Evolutionary conservation across 257 asterid genomes (phyloP).

Genomic region (Rehmannia glutinosa): DNA sequence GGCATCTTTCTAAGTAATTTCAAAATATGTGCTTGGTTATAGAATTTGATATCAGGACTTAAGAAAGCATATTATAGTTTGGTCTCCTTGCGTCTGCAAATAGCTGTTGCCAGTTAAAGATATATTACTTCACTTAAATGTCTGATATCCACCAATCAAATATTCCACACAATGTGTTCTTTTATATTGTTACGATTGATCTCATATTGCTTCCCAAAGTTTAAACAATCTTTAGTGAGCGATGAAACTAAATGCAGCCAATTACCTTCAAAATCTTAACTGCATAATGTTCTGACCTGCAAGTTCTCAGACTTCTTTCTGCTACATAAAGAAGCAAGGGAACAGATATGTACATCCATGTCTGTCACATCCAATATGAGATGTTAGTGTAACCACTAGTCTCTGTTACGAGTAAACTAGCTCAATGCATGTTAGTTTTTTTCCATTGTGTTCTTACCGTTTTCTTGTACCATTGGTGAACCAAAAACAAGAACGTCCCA

Average conservation of each 20-base stretch:
- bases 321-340: slow-evolving; percentile 70
- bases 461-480: slow-evolving; percentile 59
- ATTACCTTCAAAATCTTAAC: slow-evolving; percentile 75
- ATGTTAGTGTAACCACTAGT: not conserved
- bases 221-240: not conserved
- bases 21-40: too few relatives aligned
- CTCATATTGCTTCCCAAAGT: not conserved
- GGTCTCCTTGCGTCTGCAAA: too few relatives aligned
- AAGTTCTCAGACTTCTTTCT: slow-evolving; percentile 67
- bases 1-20: too few relatives aligned
- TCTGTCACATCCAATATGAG: slow-evolving; percentile 34
- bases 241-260: not conserved
- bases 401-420: not conserved
- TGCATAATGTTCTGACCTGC: slow-evolving; percentile 74
- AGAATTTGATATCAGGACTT: too few relatives aligned
- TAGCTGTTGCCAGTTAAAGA: not conserved
- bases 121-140: not conserved
- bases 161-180: too few relatives aligned
- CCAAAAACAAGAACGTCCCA: slow-evolving; percentile 48
- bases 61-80: too few relatives aligned
- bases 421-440: not conserved
- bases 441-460: slow-evolving; percentile 41
- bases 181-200: not conserved
- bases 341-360: slow-evolving; percentile 79
- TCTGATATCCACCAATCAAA: too few relatives aligned